Conservation (phyloP, 768 basidiomycete species). For the Chiua virens region DNA sequence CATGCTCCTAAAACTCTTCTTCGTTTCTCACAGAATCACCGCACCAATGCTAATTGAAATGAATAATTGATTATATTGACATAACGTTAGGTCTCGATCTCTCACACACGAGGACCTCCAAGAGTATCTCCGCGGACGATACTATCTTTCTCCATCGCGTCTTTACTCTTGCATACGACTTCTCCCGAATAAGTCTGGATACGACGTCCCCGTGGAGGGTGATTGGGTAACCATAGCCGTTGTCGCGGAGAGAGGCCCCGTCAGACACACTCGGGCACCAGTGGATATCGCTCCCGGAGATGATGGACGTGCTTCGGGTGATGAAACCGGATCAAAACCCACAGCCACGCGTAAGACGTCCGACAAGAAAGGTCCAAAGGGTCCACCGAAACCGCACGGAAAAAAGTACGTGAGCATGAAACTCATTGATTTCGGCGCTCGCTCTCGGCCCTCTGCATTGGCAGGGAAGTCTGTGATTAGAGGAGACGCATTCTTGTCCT, state of each 20-base stretch:
- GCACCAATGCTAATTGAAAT: neutral
- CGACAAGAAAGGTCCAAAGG: constrained; percentile 9
- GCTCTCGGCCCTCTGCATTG: constrained; percentile 52
- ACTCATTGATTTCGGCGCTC: constrained; percentile 76
- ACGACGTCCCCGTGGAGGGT: constrained; percentile 87
- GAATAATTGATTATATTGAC: constrained; percentile 7
- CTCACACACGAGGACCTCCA: constrained; percentile 77
- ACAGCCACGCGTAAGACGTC: constrained; percentile 10
- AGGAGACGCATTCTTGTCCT: constrained; percentile 81
- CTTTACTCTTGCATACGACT: constrained; percentile 85
- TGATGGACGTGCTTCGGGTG: constrained; percentile 42
- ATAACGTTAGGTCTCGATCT: constrained; percentile 59
- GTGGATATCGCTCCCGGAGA: constrained; percentile 47
- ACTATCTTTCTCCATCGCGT: constrained; percentile 83
- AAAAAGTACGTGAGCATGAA: constrained; percentile 88
- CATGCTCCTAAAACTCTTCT: neutral
- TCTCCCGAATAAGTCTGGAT: constrained; percentile 74
- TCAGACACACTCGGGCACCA: constrained; percentile 71
- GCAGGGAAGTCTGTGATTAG: constrained; percentile 58
- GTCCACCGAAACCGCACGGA: constrained; percentile 46
- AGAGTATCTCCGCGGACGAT: constrained; percentile 79
- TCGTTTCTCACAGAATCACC: neutral
- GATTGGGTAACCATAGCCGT: constrained; percentile 98
- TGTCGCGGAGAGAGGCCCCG: constrained; percentile 84
- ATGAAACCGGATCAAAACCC: constrained; percentile 15